Conservation (phyloP, 129 eudicot genomes). For the Chrysanthemum lavandulifolium region DNA sequence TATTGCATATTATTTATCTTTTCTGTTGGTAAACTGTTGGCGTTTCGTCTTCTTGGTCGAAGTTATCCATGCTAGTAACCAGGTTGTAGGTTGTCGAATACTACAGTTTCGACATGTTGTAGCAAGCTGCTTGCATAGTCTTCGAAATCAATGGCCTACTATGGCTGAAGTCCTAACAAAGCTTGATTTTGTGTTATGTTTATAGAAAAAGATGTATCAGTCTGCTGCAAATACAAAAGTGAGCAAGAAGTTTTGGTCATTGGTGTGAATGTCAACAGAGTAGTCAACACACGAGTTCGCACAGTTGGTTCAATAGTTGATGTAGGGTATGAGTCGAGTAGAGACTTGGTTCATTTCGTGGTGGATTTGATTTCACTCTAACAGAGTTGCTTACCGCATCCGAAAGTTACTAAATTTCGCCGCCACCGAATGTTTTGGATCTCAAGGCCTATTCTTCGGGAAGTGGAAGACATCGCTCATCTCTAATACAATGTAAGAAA, state of each 20-base stretch:
- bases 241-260: background rate
- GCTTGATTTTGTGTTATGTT: constrained; percentile 36
- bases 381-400: constrained; percentile 61
- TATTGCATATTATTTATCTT: no score
- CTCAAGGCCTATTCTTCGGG: constrained; percentile 19
- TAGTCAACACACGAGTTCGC: background rate
- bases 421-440: constrained; percentile 58
- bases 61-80: no score
- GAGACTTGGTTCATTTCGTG: constrained; percentile 59
- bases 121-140: constrained; percentile 29
- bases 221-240: background rate
- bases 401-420: constrained; percentile 47
- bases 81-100: no score
- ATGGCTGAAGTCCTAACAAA: constrained; percentile 42
- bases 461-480: no score
- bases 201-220: constrained; percentile 14
- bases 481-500: constrained; percentile 48
- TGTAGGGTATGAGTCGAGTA: constrained; percentile 32
- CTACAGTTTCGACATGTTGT: no score
- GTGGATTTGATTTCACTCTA: constrained; percentile 48
- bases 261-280: background rate
- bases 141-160: constrained; percentile 39
- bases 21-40: no score
- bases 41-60: no score
- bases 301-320: background rate